These are phyloP conservation scores for Mesostigma viride DNA, from an alignment of 139 green algal genomes.

Conservation along the genomic window DNA sequence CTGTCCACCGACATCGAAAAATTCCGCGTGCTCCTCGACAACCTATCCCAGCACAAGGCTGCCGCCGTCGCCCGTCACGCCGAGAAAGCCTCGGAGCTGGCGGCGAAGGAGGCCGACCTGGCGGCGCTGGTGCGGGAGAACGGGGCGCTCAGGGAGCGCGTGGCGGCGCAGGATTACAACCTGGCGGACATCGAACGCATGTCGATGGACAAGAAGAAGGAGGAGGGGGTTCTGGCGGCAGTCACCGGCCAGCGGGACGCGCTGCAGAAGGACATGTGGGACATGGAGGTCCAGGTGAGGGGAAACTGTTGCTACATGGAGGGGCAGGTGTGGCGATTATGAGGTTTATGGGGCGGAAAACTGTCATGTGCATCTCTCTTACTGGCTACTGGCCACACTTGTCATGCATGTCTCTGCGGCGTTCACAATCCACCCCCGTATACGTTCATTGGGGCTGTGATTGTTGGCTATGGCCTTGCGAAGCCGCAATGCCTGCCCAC, in stretches of 20 bases:
- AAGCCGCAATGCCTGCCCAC: too few species aligned
- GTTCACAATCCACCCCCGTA: too few species aligned
- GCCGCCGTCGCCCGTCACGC: not conserved
- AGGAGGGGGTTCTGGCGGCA: constrained; percentile 43
- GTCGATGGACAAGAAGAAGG: constrained; percentile 49
- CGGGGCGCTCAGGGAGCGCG: constrained; percentile 2
- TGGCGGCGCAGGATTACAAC: constrained; percentile 12
- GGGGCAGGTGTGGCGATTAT: not conserved
- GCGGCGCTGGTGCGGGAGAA: not conserved
- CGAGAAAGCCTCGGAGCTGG: constrained; percentile 50
- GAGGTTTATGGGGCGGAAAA: too few species aligned
- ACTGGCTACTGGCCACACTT: too few species aligned
- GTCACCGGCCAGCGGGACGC: constrained; percentile 47
- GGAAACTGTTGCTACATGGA: not conserved
- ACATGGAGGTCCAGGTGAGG: constrained; percentile 46
- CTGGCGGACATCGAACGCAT: constrained; percentile 30
- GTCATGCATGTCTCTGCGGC: too few species aligned
- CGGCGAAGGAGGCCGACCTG: constrained; percentile 35
- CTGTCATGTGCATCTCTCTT: too few species aligned
- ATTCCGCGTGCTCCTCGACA: constrained; percentile 33
- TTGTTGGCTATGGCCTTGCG: not conserved
- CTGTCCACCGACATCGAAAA: constrained; percentile 44
- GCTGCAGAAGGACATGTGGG: constrained; percentile 49
- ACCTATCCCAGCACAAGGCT: constrained; percentile 7
- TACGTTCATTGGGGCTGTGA: not conserved